These are phyloP conservation scores for Candida adriatica DNA, from an alignment of 805 yeast genomes.

Conservation along the genomic window DNA sequence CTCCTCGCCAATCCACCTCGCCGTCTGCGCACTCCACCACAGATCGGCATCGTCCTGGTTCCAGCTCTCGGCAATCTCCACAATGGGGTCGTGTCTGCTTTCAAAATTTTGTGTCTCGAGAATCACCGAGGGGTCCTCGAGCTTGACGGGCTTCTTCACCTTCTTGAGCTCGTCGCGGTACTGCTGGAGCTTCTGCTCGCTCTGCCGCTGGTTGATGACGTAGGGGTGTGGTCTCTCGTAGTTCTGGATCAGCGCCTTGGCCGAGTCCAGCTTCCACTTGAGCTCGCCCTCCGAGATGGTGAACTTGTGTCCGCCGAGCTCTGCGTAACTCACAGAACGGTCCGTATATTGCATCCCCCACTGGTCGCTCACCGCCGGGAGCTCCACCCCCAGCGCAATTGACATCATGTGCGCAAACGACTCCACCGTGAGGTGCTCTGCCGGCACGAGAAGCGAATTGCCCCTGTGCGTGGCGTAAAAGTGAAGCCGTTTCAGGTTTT, in stretches of 20 bases:
- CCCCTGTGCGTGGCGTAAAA: constrained; percentile 1
- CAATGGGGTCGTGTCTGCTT: constrained; percentile 17
- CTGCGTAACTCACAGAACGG: constrained; percentile 8
- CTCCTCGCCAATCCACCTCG: constrained; percentile 2
- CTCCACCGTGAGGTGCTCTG: constrained; percentile 10
- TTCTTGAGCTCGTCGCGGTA: constrained; percentile 8
- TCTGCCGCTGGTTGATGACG: constrained; percentile 14
- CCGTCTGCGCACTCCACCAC: constrained; percentile 16
- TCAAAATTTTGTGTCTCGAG: constrained; percentile 13
- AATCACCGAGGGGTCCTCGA: constrained; percentile 6
- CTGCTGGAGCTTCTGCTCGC: constrained; percentile 7
- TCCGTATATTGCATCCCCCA: constrained; percentile 10
- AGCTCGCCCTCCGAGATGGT: constrained; percentile 14
- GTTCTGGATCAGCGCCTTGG: constrained; percentile 7
- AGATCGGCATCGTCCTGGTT: constrained; percentile 12
- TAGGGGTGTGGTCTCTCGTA: constrained; percentile 12
- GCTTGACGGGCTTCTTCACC: constrained; percentile 2
- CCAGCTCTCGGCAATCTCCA: constrained; percentile 18
- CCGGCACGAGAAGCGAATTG: constrained; percentile 4
- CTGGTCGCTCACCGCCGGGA: constrained; percentile 5
- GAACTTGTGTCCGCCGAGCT: constrained; percentile 5
- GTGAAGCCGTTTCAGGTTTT: constrained; percentile 1
- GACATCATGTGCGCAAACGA: constrained; percentile 4
- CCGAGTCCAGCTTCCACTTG: constrained; percentile 12
- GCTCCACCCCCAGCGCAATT: constrained; percentile 9